phyloP scores from a whole-genome alignment of 2,329 filamentous ascomycete species.

The Thielaviopsis musarum region DNA sequence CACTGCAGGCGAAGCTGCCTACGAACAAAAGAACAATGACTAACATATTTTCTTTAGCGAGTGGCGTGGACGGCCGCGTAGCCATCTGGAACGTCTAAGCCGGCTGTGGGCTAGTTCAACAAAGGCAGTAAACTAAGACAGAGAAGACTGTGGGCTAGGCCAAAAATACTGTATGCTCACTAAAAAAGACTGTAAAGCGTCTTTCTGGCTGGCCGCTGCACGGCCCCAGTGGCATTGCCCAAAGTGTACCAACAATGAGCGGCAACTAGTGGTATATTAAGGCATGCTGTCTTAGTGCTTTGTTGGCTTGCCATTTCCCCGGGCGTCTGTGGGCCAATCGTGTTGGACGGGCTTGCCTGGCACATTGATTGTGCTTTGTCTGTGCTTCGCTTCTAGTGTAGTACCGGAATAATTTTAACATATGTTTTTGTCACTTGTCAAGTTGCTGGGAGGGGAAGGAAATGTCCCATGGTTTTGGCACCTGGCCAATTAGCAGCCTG shows the following conservation, averaged over 20 bases:
- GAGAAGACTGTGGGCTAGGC: not conserved
- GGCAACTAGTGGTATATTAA: not conserved
- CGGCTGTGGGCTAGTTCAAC: not conserved
- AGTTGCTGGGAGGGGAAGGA: not conserved
- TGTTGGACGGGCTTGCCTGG: not conserved
- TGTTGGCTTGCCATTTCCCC: not conserved
- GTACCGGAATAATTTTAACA: not conserved
- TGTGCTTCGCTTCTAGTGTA: not conserved
- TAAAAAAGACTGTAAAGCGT: no score
- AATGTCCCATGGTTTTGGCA: no score
- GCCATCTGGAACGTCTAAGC: slow-evolving; percentile 57
- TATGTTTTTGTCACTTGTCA: not conserved
- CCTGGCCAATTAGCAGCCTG: not conserved
- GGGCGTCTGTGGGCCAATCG: not conserved
- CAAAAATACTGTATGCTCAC: no score
- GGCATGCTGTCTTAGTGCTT: not conserved
- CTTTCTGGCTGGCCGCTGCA: not conserved
- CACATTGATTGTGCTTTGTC: not conserved
- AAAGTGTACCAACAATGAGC: not conserved
- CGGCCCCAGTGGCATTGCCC: not conserved
- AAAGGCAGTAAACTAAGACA: not conserved
- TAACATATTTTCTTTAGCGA: slow-evolving; percentile 33
- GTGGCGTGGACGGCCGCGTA: slow-evolving; percentile 66
- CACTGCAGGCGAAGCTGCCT: slow-evolving; percentile 8
- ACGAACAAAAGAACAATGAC: slow-evolving; percentile 14